Conservation (phyloP, 768 basidiomycete species). For the Leccinum aurantiacum region DNA sequence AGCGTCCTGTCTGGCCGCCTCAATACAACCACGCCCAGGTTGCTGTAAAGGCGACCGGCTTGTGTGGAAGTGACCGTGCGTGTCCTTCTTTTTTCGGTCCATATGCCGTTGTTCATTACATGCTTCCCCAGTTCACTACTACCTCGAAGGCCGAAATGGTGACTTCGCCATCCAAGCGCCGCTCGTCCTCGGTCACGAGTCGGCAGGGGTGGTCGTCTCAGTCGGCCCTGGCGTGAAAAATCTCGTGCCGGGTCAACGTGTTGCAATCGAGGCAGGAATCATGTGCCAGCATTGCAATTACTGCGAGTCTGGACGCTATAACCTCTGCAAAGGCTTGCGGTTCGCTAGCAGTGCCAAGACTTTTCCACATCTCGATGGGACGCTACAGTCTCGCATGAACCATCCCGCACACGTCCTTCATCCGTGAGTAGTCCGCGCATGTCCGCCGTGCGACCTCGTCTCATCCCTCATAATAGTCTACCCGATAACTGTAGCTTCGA, state of each 20-base stretch:
- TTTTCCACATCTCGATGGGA: constrained; percentile 92
- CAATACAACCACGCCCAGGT: constrained; percentile 75
- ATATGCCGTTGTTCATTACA: constrained; percentile 1
- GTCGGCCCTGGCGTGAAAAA: constrained; percentile 68
- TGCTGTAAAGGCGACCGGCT: constrained; percentile 76
- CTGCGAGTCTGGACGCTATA: constrained; percentile 80
- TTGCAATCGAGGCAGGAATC: constrained; percentile 92
- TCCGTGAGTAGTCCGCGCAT: constrained; percentile 56
- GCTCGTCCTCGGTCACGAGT: constrained; percentile 91
- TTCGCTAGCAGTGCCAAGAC: constrained; percentile 90
- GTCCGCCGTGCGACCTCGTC: constrained; percentile 1
- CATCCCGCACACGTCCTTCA: constrained; percentile 86
- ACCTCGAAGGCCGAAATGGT: constrained; percentile 84
- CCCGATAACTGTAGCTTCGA: constrained; percentile 77
- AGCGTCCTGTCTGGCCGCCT: constrained; percentile 73
- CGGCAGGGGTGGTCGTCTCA: constrained; percentile 85
- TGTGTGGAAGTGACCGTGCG: constrained; percentile 85
- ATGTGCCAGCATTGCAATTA: constrained; percentile 75
- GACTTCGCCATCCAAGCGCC: constrained; percentile 86
- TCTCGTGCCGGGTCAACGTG: constrained; percentile 76
- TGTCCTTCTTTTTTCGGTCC: constrained; percentile 15
- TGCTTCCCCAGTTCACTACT: constrained; percentile 77
- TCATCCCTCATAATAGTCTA: constrained; percentile 45
- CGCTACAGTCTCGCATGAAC: constrained; percentile 83
- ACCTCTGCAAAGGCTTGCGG: constrained; percentile 87